Percentiles rank a stretch among this genome's conserved stretches.
Conservation (phyloP, 2,329 filamentous ascomycete species). For the Ramichloridium luteum region DNA sequence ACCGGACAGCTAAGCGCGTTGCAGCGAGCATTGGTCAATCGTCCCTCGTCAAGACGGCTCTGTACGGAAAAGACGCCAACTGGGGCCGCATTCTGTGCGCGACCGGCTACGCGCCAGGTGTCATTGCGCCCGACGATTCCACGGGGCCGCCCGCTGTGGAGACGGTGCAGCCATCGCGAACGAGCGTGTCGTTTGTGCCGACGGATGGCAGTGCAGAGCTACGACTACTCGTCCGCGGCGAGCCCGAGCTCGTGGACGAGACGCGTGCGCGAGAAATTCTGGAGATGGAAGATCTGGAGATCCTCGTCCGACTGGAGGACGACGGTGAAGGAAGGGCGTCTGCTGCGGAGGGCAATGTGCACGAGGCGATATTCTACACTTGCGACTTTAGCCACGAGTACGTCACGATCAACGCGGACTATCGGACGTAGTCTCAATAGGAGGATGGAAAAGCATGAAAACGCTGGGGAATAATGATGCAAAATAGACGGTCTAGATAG, state of each 20-base stretch:
- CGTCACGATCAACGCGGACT: slow-evolving; percentile 58
- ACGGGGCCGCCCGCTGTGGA: too few species aligned
- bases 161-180: slow-evolving; percentile 57
- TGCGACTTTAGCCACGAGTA: slow-evolving; percentile 82
- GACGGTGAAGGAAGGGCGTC: slow-evolving; percentile 32
- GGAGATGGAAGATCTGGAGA: slow-evolving; percentile 66
- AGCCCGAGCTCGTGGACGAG: slow-evolving; percentile 71
- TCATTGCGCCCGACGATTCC: slow-evolving; percentile 29
- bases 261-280: slow-evolving; percentile 63
- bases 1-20: slow-evolving; percentile 53
- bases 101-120: slow-evolving; percentile 65
- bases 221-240: slow-evolving; percentile 64
- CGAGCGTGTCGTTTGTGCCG: slow-evolving; percentile 68
- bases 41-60: slow-evolving; percentile 88
- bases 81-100: slow-evolving; percentile 97
- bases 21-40: slow-evolving; percentile 82
- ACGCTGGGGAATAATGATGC: too few species aligned
- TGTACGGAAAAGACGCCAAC: slow-evolving; percentile 96
- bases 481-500: too few species aligned
- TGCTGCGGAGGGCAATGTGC: slow-evolving; percentile 1
- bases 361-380: slow-evolving; percentile 64
- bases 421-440: slow-evolving; percentile 43
- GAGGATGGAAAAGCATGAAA: too few species aligned
- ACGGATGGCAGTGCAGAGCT: slow-evolving; percentile 64
- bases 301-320: slow-evolving; percentile 60